Evolutionary conservation across 2,329 filamentous ascomycete species (phyloP).

Genomic region (Colletotrichum sansevieriae): DNA sequence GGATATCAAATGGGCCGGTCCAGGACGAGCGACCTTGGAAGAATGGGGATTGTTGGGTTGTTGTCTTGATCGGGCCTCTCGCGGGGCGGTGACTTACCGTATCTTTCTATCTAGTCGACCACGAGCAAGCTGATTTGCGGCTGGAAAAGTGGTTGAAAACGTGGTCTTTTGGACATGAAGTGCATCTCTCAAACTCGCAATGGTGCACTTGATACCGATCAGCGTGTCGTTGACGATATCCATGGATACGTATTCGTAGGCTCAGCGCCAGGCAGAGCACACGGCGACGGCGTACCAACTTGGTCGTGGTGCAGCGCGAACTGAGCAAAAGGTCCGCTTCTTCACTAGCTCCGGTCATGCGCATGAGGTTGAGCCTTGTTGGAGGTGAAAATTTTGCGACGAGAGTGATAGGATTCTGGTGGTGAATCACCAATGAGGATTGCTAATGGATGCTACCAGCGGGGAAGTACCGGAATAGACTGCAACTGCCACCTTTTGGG

Average conservation of each 20-base stretch:
- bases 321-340: conserved; percentile 8
- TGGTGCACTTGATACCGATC: not conserved
- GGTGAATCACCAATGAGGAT: conserved; percentile 37
- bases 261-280: not conserved
- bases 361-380: conserved; percentile 17
- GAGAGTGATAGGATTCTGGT: conserved; percentile 3
- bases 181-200: not conserved
- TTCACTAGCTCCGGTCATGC: conserved; percentile 20
- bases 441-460: conserved; percentile 22
- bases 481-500: not conserved
- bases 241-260: not conserved
- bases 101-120: not conserved
- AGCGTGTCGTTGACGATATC: not conserved
- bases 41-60: conserved; percentile 20
- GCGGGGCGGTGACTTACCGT: conserved; percentile 11
- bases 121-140: conserved; percentile 6
- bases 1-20: conserved; percentile 10
- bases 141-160: not conserved
- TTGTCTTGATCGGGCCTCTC: conserved; percentile 15
- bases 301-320: not conserved
- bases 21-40: not conserved
- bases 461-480: conserved; percentile 29
- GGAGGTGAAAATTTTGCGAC: conserved; percentile 32
- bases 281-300: not conserved
- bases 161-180: not conserved